These are phyloP conservation scores for Penicillium decumbens DNA, from an alignment of 2,329 filamentous ascomycete species.

Conservation along the genomic window DNA sequence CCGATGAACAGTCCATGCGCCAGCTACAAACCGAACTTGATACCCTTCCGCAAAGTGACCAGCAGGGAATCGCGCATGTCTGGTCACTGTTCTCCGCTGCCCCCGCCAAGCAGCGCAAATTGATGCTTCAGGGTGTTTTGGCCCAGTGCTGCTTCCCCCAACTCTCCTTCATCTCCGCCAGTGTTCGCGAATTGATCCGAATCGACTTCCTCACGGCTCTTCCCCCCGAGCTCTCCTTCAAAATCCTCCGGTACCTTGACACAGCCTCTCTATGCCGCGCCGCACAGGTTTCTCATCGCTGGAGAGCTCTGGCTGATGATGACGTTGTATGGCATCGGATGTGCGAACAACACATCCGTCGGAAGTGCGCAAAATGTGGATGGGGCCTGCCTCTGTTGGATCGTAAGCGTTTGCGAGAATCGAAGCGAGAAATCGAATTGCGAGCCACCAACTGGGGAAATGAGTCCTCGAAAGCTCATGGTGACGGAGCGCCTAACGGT, in stretches of 20 bases:
- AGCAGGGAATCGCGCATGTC: conserved; percentile 92
- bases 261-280: conserved; percentile 93
- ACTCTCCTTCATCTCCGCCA: conserved; percentile 83
- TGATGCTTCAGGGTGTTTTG: conserved; percentile 95
- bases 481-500: conserved; percentile 14
- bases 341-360: conserved; percentile 94
- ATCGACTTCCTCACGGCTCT: conserved; percentile 93
- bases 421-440: conserved; percentile 77
- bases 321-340: conserved; percentile 97
- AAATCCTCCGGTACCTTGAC: conserved; percentile 88
- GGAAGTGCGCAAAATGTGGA: conserved; percentile 90
- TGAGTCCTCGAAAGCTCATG: conserved; percentile 45
- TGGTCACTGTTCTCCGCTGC: conserved; percentile 98
- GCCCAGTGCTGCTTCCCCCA: conserved; percentile 97
- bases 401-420: conserved; percentile 77
- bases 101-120: conserved; percentile 83
- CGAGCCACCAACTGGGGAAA: conserved; percentile 59
- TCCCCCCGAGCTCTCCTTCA: conserved; percentile 85
- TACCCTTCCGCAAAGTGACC: conserved; percentile 73
- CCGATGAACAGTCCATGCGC: conserved; percentile 94
- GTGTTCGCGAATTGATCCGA: conserved; percentile 89
- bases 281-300: conserved; percentile 83
- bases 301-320: conserved; percentile 88
- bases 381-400: conserved; percentile 91
- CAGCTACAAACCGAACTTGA: conserved; percentile 87